These are phyloP conservation scores for Cantharellus anzutake DNA, from an alignment of 768 basidiomycete species.

Conservation along the genomic window DNA sequence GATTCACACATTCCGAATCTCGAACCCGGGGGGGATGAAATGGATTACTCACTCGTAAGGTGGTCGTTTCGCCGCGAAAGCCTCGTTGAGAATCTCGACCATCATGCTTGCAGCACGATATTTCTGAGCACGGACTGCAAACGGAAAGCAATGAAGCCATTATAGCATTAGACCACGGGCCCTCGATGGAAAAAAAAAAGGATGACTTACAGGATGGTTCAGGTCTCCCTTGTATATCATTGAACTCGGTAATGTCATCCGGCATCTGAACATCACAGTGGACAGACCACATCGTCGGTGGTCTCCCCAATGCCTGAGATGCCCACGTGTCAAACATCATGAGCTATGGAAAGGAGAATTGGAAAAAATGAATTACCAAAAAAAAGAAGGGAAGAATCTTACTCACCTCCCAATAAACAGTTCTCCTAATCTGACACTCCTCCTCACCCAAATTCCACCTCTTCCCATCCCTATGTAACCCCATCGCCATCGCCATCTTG, in stretches of 20 bases:
- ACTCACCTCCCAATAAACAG: constrained; percentile 10
- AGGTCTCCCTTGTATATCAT: not conserved
- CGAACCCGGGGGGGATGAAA: not conserved
- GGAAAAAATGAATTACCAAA: not conserved
- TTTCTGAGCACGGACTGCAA: not conserved
- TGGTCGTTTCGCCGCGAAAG: constrained; percentile 7
- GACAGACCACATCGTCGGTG: constrained; percentile 5
- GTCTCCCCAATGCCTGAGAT: constrained; percentile 8
- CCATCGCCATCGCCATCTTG: constrained; percentile 8
- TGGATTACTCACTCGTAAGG: constrained; percentile 6
- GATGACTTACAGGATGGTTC: constrained; percentile 5
- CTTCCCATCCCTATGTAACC: constrained; percentile 8
- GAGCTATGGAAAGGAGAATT: constrained; percentile 1
- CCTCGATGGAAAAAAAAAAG: not conserved
- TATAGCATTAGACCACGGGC: too few relatives aligned
- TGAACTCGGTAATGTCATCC: not conserved
- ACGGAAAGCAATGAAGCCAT: not conserved
- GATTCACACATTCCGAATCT: not conserved
- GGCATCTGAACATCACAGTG: constrained; percentile 1
- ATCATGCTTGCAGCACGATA: not conserved
- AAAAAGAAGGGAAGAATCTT: not conserved
- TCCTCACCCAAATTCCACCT: constrained; percentile 7
- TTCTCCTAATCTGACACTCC: constrained; percentile 5
- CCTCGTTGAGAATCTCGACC: not conserved
- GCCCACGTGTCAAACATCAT: constrained; percentile 7